Percentiles rank a stretch among this genome's conserved stretches.
Evolutionary conservation across 2,329 filamentous ascomycete genomes (phyloP).

Genomic region (Pseudogymnoascus sp.): DNA sequence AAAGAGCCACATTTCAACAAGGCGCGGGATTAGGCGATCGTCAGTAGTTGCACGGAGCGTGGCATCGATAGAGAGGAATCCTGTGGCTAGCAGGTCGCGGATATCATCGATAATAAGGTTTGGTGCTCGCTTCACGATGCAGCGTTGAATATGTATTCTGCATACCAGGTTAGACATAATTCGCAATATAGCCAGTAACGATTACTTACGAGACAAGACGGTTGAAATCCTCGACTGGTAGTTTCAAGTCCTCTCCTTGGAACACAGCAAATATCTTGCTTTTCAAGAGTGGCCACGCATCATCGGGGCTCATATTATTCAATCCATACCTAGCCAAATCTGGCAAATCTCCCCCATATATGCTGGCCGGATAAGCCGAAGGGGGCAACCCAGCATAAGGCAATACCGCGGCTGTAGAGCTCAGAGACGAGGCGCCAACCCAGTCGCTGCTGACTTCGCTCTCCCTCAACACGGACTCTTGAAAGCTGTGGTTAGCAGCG

Average conservation of each 20-base stretch:
- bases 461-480: slow-evolving; percentile 24
- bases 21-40: slow-evolving; percentile 76
- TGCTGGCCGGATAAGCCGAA: slow-evolving; percentile 23
- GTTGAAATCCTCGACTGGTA: slow-evolving; percentile 81
- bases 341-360: slow-evolving; percentile 42
- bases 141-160: slow-evolving; percentile 64
- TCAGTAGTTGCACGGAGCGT: slow-evolving; percentile 71
- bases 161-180: slow-evolving; percentile 9
- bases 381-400: slow-evolving; percentile 25
- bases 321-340: slow-evolving; percentile 54
- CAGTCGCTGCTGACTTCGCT: slow-evolving; percentile 32
- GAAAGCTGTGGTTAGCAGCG: slow-evolving; percentile 13
- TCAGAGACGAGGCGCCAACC: slow-evolving; percentile 45
- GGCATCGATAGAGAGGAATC: slow-evolving; percentile 79
- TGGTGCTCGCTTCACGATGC: slow-evolving; percentile 63
- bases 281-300: slow-evolving; percentile 75
- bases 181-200: neutral
- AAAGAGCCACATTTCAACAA: slow-evolving; percentile 91
- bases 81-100: slow-evolving; percentile 65
- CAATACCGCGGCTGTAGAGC: slow-evolving; percentile 31
- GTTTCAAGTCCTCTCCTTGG: slow-evolving; percentile 67
- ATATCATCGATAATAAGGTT: slow-evolving; percentile 68
- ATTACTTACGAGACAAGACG: slow-evolving; percentile 51
- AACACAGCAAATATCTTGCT: slow-evolving; percentile 70
- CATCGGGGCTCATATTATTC: slow-evolving; percentile 63